Conservation (phyloP, 139 green algal species). For the Eudorina sp. region DNA sequence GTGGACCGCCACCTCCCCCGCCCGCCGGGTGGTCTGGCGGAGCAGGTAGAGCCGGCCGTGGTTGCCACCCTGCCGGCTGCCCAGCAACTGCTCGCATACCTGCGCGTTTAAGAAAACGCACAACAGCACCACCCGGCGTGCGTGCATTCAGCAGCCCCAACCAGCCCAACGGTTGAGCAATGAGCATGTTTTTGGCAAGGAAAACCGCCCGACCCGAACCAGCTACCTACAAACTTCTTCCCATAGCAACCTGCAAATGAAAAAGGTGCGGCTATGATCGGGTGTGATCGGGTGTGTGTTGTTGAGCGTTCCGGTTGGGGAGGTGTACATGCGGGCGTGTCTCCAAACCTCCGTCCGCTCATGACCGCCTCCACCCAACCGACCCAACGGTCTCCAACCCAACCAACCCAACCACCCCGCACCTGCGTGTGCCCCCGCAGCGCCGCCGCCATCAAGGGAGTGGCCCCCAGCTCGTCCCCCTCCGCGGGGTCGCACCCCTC, state of each 20-base stretch:
- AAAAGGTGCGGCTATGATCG: no score
- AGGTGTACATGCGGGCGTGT: not conserved
- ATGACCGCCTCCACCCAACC: not conserved
- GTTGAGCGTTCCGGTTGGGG: no score
- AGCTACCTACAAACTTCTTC: no score
- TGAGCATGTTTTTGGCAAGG: no score
- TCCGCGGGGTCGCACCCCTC: conserved; percentile 28
- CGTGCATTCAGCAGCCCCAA: no score
- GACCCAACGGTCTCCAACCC: not conserved
- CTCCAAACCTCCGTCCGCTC: not conserved
- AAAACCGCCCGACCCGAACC: no score
- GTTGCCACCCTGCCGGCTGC: conserved; percentile 51
- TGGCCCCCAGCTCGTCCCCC: conserved; percentile 45
- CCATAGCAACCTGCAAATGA: no score
- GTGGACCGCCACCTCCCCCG: conserved; percentile 53
- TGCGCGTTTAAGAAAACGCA: no score
- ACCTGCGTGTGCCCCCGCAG: conserved; percentile 19
- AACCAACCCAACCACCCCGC: not conserved
- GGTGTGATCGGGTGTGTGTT: no score
- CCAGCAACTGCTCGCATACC: conserved; percentile 42
- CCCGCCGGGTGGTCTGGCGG: conserved; percentile 15
- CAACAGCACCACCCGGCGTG: no score
- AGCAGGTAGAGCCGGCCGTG: conserved; percentile 43
- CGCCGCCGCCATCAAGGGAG: conserved; percentile 47
- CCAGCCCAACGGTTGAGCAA: no score